phyloP scores from a whole-genome alignment of 2,329 filamentous ascomycete species.

The Massarina eburnea region DNA sequence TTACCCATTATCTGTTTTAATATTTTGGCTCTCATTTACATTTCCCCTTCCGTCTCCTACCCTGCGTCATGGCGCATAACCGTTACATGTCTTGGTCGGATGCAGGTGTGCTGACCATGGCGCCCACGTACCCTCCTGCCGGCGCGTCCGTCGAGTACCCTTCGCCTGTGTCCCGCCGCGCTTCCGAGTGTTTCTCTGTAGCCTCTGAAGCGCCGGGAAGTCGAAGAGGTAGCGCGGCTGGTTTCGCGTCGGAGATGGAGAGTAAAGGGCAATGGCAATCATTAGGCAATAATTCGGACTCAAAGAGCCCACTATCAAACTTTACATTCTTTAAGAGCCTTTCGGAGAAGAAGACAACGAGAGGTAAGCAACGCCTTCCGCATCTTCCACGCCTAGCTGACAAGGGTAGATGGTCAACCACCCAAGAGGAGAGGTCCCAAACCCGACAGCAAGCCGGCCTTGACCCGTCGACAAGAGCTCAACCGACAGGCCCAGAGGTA shows the following conservation, averaged over 20 bases:
- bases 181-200: slow-evolving; percentile 37
- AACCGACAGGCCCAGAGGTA: slow-evolving; percentile 96
- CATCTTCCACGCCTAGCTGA: slow-evolving; percentile 7
- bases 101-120: slow-evolving; percentile 36
- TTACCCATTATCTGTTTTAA: slow-evolving; percentile 7
- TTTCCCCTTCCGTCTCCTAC: too few relatives aligned
- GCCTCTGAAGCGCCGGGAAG: slow-evolving; percentile 30
- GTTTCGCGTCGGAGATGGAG: slow-evolving; percentile 42
- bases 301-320: slow-evolving; percentile 41
- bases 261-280: slow-evolving; percentile 41
- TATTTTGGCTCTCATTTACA: slow-evolving; percentile 11
- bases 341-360: slow-evolving; percentile 72
- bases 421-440: slow-evolving; percentile 92
- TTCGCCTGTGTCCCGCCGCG: slow-evolving; percentile 35
- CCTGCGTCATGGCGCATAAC: slow-evolving; percentile 34
- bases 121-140: slow-evolving; percentile 40
- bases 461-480: slow-evolving; percentile 88
- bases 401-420: slow-evolving; percentile 70
- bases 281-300: slow-evolving; percentile 37
- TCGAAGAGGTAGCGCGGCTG: slow-evolving; percentile 37
- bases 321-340: slow-evolving; percentile 65
- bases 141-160: slow-evolving; percentile 37
- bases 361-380: slow-evolving; percentile 55
- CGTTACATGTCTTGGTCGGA: slow-evolving; percentile 39
- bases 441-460: slow-evolving; percentile 90